phyloP scores from a whole-genome alignment of 495 filamentous ascomycete genomes.

The Hapsidospora chrysogenum region DNA sequence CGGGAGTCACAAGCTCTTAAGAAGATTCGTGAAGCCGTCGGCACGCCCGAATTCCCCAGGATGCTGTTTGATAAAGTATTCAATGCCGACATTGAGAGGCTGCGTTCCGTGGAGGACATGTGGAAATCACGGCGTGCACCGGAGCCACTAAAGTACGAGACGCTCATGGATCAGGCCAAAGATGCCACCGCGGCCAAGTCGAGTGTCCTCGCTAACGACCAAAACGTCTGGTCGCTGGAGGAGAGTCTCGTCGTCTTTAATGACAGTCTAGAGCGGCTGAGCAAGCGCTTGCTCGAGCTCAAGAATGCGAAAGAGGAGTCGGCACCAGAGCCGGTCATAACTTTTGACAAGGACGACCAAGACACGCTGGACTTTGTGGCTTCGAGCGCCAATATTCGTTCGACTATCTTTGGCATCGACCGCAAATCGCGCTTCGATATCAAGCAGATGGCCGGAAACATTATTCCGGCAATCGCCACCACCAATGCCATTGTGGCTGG shows the following conservation, averaged over 20 bases:
- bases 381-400: constrained; percentile 75
- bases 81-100: constrained; percentile 62
- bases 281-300: constrained; percentile 47
- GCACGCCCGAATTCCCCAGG: constrained; percentile 57
- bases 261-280: constrained; percentile 65
- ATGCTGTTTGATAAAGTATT: constrained; percentile 91
- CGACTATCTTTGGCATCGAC: constrained; percentile 73
- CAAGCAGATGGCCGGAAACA: constrained; percentile 98
- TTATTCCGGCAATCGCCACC: constrained; percentile 95
- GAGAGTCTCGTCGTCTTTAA: constrained; percentile 81
- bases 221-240: constrained; percentile 58
- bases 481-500: constrained; percentile 94
- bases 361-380: constrained; percentile 94
- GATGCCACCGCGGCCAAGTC: constrained; percentile 31
- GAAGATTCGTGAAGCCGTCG: constrained; percentile 68
- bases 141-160: constrained; percentile 47
- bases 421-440: constrained; percentile 84
- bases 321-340: constrained; percentile 43
- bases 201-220: constrained; percentile 45
- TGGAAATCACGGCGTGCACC: constrained; percentile 77
- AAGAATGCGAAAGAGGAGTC: constrained; percentile 30
- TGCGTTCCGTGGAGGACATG: constrained; percentile 88
- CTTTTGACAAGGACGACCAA: constrained; percentile 93
- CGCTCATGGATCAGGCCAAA: constrained; percentile 24
- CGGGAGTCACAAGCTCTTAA: constrained; percentile 71